Base-by-base conservation (phyloP, 495 filamentous ascomycete species). In the Trichoderma asperelloides region DNA sequence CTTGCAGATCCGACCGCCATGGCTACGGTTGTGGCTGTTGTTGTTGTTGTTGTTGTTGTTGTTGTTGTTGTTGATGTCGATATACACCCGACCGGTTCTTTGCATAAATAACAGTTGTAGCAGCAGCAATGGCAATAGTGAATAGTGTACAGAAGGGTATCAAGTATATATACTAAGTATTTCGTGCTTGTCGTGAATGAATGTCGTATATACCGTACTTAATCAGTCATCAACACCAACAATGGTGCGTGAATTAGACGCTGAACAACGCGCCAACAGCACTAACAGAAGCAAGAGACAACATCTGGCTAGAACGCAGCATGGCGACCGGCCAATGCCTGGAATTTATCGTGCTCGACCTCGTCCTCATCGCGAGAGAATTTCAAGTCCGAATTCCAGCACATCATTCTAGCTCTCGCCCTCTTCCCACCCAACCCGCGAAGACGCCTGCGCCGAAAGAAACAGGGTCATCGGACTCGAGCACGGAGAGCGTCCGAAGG, bases 381-480 rank as follows among this genome's bases (percentile, higher is more conserved):
- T 47, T 15, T 15, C 13, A 47, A 47, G 43, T 47, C 43, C 43
- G 33, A 47, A 47, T 47, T n/a, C n/a, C 43, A 47, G 43, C n/a
- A 47, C 43, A n/a, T 15, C 13, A n/a, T 47, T 47, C 15, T n/a
- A 16, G 13, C 43, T 47, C 43, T 45, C 11, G 2, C 18, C 2
- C 43, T n/a, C 11, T 13, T 45, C 18, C 43, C 43, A n/a, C 18
- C 43, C 11, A 45, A 13, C 12, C 6, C 33, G 40, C 40, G 15
- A 43, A 43, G 40, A n/a, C n/a, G n/a, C n/a, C n/a, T n/a, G 18
- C 7, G 16, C 1, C 41, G 9, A 13, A 23, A 11, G 11, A 30
- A 60, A 13, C 55, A 60, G 55, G 55, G 55, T 30, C 55, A 60
- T 60, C 55, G 55, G 55, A 60, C 55, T 16, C n/a, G 43, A n/a